Base-by-base conservation (phyloP, 208 protist genomes). In the Leptomonas pyrrhocoris region DNA sequence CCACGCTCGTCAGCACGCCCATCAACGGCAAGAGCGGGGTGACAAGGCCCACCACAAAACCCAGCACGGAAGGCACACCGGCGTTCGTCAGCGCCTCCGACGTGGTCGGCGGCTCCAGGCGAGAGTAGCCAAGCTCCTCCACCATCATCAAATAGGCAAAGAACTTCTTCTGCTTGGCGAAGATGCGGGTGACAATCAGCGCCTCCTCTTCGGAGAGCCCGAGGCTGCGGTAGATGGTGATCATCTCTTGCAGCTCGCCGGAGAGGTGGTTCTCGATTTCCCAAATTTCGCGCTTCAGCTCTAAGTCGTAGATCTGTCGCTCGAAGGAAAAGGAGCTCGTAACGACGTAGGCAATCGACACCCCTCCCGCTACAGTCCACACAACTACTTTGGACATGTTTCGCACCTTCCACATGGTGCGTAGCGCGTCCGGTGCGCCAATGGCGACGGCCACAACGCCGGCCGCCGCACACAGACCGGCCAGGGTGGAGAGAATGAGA, bases 71-170 rank as follows among this genome's bases (percentile, higher is more conserved):
- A 0, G 91, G 91, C 18, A 92, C 27, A 0, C 82, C 85, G 7
- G 83, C 88, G 71, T 88, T 86, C 23, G 79, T 65, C 42, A 90
- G 16, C 0, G 82, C 81, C 79, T 96, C 88, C n/a, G 57, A 42
- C 28, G 73, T 70, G n/a, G 73, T 83, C 25, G 87, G 88, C 38
- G 89, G 88, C 63, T 88, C 81, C 25, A 96, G 77, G 1, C 91
- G 88, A 2, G 86, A 92, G 74, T 96, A 96, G 59, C 95, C 96
- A 13, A 98, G 89, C 72, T 98, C 94, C 76, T 98, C 90, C 28
- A 97, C 93, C 93, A 98, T 97, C 94, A 98, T 97, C 31, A 97
- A 67, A 53, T 95, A 94, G 18, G 96, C 92, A 71, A 98, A 98
- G 1, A 89, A 61, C 4, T 72, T 68, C 59, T 84, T 88, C 34